Evolutionary conservation across 2,329 filamentous ascomycete species (phyloP).

Genomic region (Fusarium avenaceum): DNA sequence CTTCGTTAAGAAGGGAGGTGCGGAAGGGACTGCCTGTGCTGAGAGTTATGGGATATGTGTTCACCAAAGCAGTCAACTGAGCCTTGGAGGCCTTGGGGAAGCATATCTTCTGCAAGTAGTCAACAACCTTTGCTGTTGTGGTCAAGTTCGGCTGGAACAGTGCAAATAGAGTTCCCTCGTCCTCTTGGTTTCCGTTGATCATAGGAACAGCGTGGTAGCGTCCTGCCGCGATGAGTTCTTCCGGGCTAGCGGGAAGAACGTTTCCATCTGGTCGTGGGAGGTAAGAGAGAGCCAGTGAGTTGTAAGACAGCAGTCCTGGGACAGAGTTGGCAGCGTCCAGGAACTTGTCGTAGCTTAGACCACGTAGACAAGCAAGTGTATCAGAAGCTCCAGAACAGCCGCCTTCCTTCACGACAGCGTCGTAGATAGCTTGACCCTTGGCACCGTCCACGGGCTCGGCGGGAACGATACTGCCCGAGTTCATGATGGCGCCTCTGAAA

Average conservation of each 20-base stretch:
- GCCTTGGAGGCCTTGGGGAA: slow-evolving; percentile 68
- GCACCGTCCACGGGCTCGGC: slow-evolving; percentile 73
- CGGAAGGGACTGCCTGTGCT: slow-evolving; percentile 78
- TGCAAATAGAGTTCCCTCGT: slow-evolving; percentile 82
- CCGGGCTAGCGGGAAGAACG: slow-evolving; percentile 72
- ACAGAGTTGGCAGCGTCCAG: slow-evolving; percentile 78
- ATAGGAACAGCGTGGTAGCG: slow-evolving; percentile 64
- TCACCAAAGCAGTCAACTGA: slow-evolving; percentile 69
- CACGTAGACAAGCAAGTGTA: slow-evolving; percentile 75
- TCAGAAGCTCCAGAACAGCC: slow-evolving; percentile 71
- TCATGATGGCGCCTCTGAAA: slow-evolving; percentile 84
- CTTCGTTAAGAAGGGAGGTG: slow-evolving; percentile 75
- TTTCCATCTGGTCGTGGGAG: slow-evolving; percentile 79
- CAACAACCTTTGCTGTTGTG: slow-evolving; percentile 68
- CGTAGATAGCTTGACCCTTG: slow-evolving; percentile 75
- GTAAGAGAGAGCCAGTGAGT: slow-evolving; percentile 78
- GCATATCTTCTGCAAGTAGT: slow-evolving; percentile 72
- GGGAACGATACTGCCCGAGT: slow-evolving; percentile 74
- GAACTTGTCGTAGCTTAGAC: slow-evolving; percentile 69
- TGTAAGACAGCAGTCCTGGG: slow-evolving; percentile 76
- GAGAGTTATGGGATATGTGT: slow-evolving; percentile 70
- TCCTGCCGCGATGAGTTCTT: slow-evolving; percentile 66
- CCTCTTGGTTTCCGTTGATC: slow-evolving; percentile 80
- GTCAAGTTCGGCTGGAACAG: slow-evolving; percentile 78
- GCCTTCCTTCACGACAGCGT: slow-evolving; percentile 69